These are phyloP conservation scores for Petunia secreta DNA, from an alignment of 257 asterid genomes.

Conservation along the genomic window DNA sequence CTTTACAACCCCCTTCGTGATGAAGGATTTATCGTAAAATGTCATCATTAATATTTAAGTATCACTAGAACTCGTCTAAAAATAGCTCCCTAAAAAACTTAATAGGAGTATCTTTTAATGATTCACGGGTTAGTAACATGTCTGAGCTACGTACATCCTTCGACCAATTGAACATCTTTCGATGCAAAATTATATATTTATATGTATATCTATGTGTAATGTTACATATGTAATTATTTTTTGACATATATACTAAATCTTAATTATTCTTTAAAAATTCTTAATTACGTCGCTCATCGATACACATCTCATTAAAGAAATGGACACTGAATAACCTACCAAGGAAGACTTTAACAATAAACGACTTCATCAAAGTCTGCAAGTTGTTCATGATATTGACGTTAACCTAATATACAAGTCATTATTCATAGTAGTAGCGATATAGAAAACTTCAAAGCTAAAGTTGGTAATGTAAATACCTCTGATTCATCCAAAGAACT, in stretches of 20 bases:
- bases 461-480: slow-evolving; percentile 41
- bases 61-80: background rate
- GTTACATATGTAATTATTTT: too few relatives aligned
- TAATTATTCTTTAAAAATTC: too few relatives aligned
- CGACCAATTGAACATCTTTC: too few relatives aligned
- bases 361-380: background rate
- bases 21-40: background rate
- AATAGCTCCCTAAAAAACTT: background rate
- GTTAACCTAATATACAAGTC: background rate
- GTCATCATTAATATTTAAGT: background rate
- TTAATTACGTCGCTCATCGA: background rate
- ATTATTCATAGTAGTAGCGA: background rate
- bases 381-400: slow-evolving; percentile 6
- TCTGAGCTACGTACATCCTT: background rate
- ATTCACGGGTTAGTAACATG: background rate
- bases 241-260: too few relatives aligned
- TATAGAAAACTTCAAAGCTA: background rate
- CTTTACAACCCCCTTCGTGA: background rate
- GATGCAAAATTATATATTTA: too few relatives aligned
- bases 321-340: too few relatives aligned
- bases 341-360: background rate
- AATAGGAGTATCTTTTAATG: background rate
- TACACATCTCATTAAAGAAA: background rate
- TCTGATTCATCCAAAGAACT: slow-evolving; percentile 50
- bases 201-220: too few relatives aligned